These are phyloP conservation scores for Amoebophrya sp. DNA, from an alignment of 169 alveolate genomes.

Conservation along the genomic window DNA sequence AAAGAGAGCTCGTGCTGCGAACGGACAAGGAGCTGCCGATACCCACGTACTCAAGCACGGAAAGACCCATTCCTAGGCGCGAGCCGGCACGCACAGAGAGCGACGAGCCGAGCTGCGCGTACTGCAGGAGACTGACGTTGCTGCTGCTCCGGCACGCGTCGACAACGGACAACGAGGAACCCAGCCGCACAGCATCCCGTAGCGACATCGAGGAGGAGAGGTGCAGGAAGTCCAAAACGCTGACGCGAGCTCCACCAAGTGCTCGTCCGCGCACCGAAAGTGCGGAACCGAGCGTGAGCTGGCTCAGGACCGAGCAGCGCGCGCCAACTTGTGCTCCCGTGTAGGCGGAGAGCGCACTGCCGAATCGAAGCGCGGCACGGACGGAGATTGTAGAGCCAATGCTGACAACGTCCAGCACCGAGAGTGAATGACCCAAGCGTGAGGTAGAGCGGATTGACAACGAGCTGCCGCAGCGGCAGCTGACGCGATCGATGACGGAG, in stretches of 20 bases:
- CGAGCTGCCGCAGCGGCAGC: not conserved
- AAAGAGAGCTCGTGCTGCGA: too few species aligned
- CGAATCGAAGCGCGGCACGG: not conserved
- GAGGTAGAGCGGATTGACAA: not conserved
- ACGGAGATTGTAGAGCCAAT: not conserved
- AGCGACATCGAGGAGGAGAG: not conserved
- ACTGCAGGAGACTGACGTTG: not conserved
- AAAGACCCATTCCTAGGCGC: not conserved
- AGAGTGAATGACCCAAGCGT: not conserved
- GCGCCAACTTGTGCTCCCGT: not conserved
- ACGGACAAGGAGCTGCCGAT: not conserved
- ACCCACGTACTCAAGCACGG: not conserved
- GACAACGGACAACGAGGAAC: not conserved
- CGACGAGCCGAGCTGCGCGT: constrained; percentile 21
- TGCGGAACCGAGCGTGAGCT: not conserved
- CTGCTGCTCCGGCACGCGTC: not conserved
- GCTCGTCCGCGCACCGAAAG: not conserved
- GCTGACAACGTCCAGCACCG: not conserved
- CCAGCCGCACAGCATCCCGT: not conserved
- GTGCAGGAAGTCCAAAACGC: not conserved
- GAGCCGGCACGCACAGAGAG: not conserved
- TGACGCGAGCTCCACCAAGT: not conserved
- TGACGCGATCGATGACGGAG: not conserved
- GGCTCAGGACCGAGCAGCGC: not conserved
- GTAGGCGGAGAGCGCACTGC: not conserved